These are phyloP conservation scores for Candida ovalis DNA, from an alignment of 805 yeast species.

Conservation along the genomic window DNA sequence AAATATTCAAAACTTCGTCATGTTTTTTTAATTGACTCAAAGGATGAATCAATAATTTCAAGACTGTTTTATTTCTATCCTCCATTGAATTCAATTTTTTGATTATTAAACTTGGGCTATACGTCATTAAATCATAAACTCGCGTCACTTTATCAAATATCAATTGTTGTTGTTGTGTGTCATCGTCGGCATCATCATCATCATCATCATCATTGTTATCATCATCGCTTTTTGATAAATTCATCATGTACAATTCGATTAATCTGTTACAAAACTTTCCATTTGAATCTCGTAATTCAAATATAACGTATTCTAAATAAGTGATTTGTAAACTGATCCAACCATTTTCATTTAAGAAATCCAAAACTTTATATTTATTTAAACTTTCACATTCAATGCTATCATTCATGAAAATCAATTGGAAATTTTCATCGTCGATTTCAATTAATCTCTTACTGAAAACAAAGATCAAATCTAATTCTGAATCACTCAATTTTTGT, in stretches of 20 bases:
- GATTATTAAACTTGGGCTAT: constrained; percentile 36
- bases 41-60: constrained; percentile 53
- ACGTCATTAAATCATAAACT: constrained; percentile 32
- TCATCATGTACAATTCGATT: constrained; percentile 40
- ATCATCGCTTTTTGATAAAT: too few species aligned
- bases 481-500: constrained; percentile 46
- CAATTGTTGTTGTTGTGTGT: constrained; percentile 4
- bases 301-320: constrained; percentile 53
- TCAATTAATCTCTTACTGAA: constrained; percentile 51
- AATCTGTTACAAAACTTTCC: constrained; percentile 41
- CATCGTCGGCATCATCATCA: too few species aligned
- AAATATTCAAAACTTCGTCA: constrained; percentile 56
- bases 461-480: constrained; percentile 53
- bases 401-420: constrained; percentile 60
- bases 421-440: constrained; percentile 34
- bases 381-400: constrained; percentile 56
- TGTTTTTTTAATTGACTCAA: constrained; percentile 58
- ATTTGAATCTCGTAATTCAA: constrained; percentile 35
- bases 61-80: constrained; percentile 14
- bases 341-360: constrained; percentile 37
- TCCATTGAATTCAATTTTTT: constrained; percentile 15
- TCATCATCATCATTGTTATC: too few species aligned
- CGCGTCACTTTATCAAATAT: constrained; percentile 31
- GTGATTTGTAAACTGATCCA: constrained; percentile 30
- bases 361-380: constrained; percentile 49